phyloP scores from a whole-genome alignment of 768 basidiomycete species.

The Phylloporus arenicola region DNA sequence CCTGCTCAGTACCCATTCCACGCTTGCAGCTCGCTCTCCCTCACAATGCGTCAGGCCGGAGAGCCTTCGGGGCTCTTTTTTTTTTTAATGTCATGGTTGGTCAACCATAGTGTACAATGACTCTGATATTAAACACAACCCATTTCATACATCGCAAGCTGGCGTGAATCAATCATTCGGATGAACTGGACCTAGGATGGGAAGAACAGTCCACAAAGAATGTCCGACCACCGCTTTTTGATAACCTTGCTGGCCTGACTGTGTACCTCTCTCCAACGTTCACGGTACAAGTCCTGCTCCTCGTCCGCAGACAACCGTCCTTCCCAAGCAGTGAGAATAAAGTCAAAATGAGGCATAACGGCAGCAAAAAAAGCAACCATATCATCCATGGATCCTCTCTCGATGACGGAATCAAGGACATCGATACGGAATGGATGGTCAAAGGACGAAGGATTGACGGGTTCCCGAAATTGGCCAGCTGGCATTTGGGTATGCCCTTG shows the following conservation, averaged over 20 bases:
- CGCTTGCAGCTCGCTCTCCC: no score
- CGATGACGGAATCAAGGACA: constrained; percentile 3
- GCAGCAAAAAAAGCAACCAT: constrained; percentile 3
- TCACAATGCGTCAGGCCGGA: no score
- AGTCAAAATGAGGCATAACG: neutral
- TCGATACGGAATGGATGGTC: neutral
- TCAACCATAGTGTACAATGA: no score
- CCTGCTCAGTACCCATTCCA: no score
- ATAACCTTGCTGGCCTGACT: no score
- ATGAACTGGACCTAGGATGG: neutral
- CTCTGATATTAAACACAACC: no score
- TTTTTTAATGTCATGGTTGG: no score
- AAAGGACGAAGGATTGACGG: neutral
- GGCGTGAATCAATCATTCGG: no score
- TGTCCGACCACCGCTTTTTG: no score
- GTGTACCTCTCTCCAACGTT: neutral
- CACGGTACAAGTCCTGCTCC: neutral
- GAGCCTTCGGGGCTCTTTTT: no score
- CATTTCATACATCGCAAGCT: no score
- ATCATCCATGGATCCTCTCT: neutral
- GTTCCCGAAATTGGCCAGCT: neutral
- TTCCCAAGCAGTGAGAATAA: neutral
- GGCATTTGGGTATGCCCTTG: neutral
- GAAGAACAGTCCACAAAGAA: no score
- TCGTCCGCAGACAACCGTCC: neutral